Evolutionary conservation across 2,329 filamentous ascomycete genomes (phyloP), one percentile per base, ranked within the genome.

Genomic region (Pseudofabraea citricarpa): DNA sequence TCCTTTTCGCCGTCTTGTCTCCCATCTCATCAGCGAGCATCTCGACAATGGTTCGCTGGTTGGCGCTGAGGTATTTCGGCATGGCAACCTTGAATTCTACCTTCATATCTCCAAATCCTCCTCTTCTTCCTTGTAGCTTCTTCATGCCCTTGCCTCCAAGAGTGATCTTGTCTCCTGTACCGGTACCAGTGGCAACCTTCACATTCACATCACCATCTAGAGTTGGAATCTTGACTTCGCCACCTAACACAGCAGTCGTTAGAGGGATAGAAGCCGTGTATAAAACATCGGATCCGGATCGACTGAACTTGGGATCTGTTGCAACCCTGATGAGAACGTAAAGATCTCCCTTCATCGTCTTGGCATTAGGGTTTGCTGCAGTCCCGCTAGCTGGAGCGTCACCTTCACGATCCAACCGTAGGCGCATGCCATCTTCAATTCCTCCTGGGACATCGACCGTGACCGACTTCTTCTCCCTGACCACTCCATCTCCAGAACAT

Each of bases 11-110:
- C 21, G 80, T 88, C 71, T 90, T 90, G 66, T 98, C 93, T 29
- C 79, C 84, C 81, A 98, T 85, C 70, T 98, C 93, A 57, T 98
- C 90, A 6, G 93, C 93, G 52, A 98, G 79, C 80, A 97, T 91
- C 70, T 98, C 93, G 35, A 95, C 70, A 46, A 98, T 86, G 1
- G 88, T 94, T 42, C 93, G 79, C 71, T 98, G 90, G 68, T 95
- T 97, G 36, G 85, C 79, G 43, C 79, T 89, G 52, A 98, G 74
- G 59, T 91, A 96, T 69, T 95, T 97, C 36, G 93, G 93, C 88
- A 97, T 95, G 43, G 79, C 72, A 36, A 98, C 87, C 64, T 89
- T 89, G 76, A 95, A 98, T 64, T 98, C 91, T 6, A 98, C 90
- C 62, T 81, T 85, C 47, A 98, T 69, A 60, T 98, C 93, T 51